These are phyloP conservation scores for Triticum dicoccoides DNA, from an alignment of 176 grass and related monocot genomes.

Conservation along the genomic window DNA sequence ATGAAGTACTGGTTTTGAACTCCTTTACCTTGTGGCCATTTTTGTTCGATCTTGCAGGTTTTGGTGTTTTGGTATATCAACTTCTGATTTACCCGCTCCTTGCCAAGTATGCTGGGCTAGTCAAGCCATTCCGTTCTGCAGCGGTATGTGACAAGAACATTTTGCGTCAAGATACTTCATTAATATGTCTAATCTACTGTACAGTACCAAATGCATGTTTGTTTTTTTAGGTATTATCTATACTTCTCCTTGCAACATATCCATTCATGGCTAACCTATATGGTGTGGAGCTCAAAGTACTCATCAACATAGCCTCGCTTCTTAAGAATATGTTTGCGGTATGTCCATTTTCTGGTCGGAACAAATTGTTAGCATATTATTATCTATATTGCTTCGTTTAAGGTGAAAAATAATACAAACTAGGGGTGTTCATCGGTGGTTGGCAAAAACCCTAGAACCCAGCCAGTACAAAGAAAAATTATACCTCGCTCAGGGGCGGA, in stretches of 20 bases:
- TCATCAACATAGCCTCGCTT: constrained; percentile 53
- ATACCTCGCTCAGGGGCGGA: too few species aligned
- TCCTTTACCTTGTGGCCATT: background rate
- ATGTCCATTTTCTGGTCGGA: constrained; percentile 15
- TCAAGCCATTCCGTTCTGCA: constrained; percentile 45
- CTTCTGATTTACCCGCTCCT: constrained; percentile 52
- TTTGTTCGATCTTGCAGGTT: constrained; percentile 34
- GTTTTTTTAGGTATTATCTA: constrained; percentile 52
- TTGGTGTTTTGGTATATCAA: constrained; percentile 57
- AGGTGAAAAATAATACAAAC: background rate
- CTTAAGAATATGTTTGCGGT: constrained; percentile 59
- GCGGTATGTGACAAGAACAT: constrained; percentile 38
- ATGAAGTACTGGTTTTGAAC: background rate
- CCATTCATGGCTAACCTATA: constrained; percentile 54
- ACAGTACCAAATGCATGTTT: constrained; percentile 6
- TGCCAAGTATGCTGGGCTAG: constrained; percentile 43
- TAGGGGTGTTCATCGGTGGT: background rate
- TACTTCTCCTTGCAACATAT: constrained; percentile 56
- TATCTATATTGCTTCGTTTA: background rate
- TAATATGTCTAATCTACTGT: background rate
- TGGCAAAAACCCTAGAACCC: background rate
- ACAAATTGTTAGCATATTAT: background rate
- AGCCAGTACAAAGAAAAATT: too few species aligned
- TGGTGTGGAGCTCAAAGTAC: constrained; percentile 46
- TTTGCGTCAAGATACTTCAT: constrained; percentile 8